Conservation (phyloP, 2,329 filamentous ascomycete genomes). For the Paramyrothecium roridum region DNA sequence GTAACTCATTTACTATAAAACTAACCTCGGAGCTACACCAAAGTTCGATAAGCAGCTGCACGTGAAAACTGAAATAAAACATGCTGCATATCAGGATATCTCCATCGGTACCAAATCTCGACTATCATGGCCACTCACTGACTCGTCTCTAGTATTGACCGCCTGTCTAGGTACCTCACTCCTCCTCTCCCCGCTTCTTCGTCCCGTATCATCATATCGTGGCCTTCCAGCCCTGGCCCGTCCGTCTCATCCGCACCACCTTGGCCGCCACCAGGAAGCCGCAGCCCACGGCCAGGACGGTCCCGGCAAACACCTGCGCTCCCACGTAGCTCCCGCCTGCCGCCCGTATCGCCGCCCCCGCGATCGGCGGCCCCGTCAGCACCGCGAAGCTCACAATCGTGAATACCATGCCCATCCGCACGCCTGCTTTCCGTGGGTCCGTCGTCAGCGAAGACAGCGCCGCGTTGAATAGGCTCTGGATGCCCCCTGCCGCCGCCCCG, state of each 20-base stretch:
- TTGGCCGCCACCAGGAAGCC: slow-evolving; percentile 35
- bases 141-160: too few species aligned
- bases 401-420: slow-evolving; percentile 57
- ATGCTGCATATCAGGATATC: too few species aligned
- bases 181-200: too few species aligned
- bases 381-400: slow-evolving; percentile 51
- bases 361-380: slow-evolving; percentile 50
- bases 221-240: slow-evolving; percentile 30
- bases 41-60: too few species aligned
- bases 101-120: too few species aligned
- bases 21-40: too few species aligned
- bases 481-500: slow-evolving; percentile 57
- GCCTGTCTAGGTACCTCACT: too few species aligned
- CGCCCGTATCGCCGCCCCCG: slow-evolving; percentile 43
- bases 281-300: slow-evolving; percentile 35
- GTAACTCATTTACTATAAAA: too few species aligned
- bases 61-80: too few species aligned
- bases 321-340: slow-evolving; percentile 38
- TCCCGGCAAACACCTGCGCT: slow-evolving; percentile 47
- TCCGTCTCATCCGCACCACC: slow-evolving; percentile 32
- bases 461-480: slow-evolving; percentile 64
- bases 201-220: slow-evolving; percentile 34
- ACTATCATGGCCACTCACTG: too few species aligned
- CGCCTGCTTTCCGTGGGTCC: slow-evolving; percentile 48
- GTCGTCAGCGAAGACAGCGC: slow-evolving; percentile 50